Percentiles rank a stretch among this genome's conserved stretches.
Evolutionary conservation across 148 eudicot species (phyloP).

Genomic region (Fagopyrum tataricum): DNA sequence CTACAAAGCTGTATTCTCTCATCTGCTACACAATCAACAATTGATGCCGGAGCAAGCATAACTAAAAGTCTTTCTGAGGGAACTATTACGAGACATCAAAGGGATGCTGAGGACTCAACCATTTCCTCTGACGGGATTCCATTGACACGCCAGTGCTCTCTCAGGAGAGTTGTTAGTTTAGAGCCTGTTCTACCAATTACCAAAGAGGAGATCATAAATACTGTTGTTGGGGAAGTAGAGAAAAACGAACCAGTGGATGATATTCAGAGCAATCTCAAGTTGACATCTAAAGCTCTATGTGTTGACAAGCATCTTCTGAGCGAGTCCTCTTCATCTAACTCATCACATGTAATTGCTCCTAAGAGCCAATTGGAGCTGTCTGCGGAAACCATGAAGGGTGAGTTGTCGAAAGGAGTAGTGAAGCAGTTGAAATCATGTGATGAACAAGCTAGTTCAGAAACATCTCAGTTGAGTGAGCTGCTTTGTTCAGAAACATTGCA

Average conservation of each 20-base stretch:
- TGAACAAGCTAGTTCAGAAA: slow-evolving; percentile 7
- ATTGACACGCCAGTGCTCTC: background rate
- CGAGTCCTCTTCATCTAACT: slow-evolving; percentile 32
- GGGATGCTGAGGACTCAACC: background rate
- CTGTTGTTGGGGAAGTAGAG: background rate
- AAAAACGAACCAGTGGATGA: background rate
- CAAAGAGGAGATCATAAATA: background rate
- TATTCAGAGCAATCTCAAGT: background rate
- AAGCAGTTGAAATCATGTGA: slow-evolving; percentile 14
- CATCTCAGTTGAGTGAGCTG: background rate
- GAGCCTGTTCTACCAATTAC: background rate
- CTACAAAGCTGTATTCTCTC: background rate
- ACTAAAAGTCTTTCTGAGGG: slow-evolving; percentile 1
- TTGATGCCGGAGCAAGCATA: background rate
- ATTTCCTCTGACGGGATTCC: background rate
- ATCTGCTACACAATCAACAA: background rate
- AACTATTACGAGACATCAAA: background rate
- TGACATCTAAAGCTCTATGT: background rate
- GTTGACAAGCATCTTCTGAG: background rate
- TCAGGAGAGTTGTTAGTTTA: background rate
- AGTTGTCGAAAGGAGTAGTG: background rate
- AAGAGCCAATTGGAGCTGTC: slow-evolving; percentile 16
- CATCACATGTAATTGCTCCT: slow-evolving; percentile 16
- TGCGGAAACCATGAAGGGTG: slow-evolving; percentile 5
- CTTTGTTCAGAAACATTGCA: background rate